These are phyloP conservation scores for Cladophialophora immunda DNA, from an alignment of 2,329 filamentous ascomycete species.

Conservation along the genomic window DNA sequence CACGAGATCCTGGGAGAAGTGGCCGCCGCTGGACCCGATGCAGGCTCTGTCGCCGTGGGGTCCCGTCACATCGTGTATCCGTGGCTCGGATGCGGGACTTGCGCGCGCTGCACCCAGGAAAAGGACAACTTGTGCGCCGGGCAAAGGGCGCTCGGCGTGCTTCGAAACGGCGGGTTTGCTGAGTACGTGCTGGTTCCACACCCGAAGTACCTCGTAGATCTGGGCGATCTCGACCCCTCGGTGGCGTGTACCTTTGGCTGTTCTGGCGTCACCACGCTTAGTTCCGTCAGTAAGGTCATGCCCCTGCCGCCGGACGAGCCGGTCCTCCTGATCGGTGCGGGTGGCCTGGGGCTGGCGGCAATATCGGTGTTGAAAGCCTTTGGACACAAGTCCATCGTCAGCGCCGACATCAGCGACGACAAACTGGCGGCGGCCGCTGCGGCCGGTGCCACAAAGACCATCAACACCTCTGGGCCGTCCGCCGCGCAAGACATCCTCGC, in stretches of 20 bases:
- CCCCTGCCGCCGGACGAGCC: slow-evolving; percentile 15
- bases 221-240: slow-evolving; percentile 47
- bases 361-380: slow-evolving; percentile 30
- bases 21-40: slow-evolving; percentile 8
- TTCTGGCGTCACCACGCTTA: slow-evolving; percentile 24
- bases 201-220: slow-evolving; percentile 33
- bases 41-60: background rate
- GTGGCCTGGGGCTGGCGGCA: slow-evolving; percentile 31
- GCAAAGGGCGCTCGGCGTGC: slow-evolving; percentile 70
- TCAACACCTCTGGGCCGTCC: slow-evolving; percentile 13
- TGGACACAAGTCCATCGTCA: slow-evolving; percentile 27
- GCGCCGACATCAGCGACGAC: slow-evolving; percentile 26
- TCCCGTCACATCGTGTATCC: slow-evolving; percentile 26
- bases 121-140: slow-evolving; percentile 72
- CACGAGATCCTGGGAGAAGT: slow-evolving; percentile 28
- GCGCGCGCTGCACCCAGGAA: slow-evolving; percentile 46
- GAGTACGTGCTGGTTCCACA: slow-evolving; percentile 31
- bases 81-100: slow-evolving; percentile 24
- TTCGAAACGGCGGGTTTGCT: slow-evolving; percentile 49
- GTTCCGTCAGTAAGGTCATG: slow-evolving; percentile 12
- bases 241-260: slow-evolving; percentile 29
- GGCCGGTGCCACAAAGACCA: slow-evolving; percentile 26
- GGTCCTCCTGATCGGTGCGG: slow-evolving; percentile 30
- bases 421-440: slow-evolving; percentile 22
- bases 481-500: slow-evolving; percentile 17